These are phyloP conservation scores for Suhomyces kunorum DNA, from an alignment of 1,139 yeast genomes.

Conservation along the genomic window DNA sequence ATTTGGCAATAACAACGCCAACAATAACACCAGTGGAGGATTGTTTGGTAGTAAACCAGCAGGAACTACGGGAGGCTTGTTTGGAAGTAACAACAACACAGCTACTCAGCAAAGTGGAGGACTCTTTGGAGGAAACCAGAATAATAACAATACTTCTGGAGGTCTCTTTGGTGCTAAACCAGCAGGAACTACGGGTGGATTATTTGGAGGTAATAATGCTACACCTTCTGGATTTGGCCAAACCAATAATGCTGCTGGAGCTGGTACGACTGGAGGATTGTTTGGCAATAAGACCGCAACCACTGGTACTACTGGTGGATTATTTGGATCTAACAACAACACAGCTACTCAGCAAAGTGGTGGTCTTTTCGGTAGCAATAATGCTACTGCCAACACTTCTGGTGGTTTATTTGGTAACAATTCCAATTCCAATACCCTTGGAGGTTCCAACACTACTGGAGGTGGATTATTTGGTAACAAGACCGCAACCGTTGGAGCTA, in stretches of 20 bases:
- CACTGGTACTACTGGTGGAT: slow-evolving; percentile 15
- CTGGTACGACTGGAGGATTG: slow-evolving; percentile 26
- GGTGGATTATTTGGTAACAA: slow-evolving; percentile 19
- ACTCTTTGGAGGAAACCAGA: slow-evolving; percentile 21
- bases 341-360: slow-evolving; percentile 18
- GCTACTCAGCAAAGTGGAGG: slow-evolving; percentile 23
- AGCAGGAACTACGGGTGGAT: slow-evolving; percentile 20
- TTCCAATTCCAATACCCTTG: slow-evolving; percentile 6
- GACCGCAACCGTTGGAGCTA: slow-evolving; percentile 14
- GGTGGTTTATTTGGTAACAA: slow-evolving; percentile 31
- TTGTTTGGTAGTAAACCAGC: slow-evolving; percentile 19
- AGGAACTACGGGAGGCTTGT: slow-evolving; percentile 25
- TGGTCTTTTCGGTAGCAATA: slow-evolving; percentile 32
- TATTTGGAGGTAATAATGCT: slow-evolving; percentile 23
- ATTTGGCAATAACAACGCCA: slow-evolving; percentile 21
- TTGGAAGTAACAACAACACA: slow-evolving; percentile 23
- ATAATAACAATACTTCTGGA: slow-evolving; percentile 11
- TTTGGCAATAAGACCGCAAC: slow-evolving; percentile 27
- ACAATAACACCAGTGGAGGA: slow-evolving; percentile 22
- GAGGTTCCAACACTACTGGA: slow-evolving; percentile 13
- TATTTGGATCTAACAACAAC: slow-evolving; percentile 18
- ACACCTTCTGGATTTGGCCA: slow-evolving; percentile 21
- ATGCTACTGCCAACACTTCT: slow-evolving; percentile 6
- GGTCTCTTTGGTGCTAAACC: slow-evolving; percentile 14
- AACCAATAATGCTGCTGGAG: slow-evolving; percentile 8